Conservation (phyloP, 2,329 filamentous ascomycete species). For the Cladobotryum mycophilum region DNA sequence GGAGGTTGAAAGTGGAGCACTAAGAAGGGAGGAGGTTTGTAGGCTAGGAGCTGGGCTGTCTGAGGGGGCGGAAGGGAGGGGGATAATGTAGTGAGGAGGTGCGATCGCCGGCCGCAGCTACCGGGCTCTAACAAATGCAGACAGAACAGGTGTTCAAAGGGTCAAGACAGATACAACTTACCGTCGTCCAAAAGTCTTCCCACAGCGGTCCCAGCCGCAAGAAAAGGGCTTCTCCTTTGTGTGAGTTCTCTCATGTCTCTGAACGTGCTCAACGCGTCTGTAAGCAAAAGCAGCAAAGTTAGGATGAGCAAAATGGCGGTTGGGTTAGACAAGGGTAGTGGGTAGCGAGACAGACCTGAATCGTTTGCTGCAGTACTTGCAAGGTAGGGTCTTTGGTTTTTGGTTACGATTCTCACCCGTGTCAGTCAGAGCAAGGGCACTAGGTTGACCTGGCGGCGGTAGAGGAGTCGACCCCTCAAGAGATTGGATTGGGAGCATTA, state of each 20-base stretch:
- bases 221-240: slow-evolving; percentile 61
- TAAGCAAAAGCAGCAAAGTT: slow-evolving; percentile 5
- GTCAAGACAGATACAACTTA: slow-evolving; percentile 31
- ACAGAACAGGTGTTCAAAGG: no score
- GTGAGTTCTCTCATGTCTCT: slow-evolving; percentile 58
- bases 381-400: slow-evolving; percentile 56
- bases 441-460: slow-evolving; percentile 17
- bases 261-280: slow-evolving; percentile 59
- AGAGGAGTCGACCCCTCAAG: slow-evolving; percentile 40
- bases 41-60: background rate
- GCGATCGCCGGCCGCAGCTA: no score
- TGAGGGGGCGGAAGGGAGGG: background rate
- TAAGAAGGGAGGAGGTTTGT: background rate
- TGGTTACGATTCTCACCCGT: slow-evolving; percentile 47
- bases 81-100: slow-evolving; percentile 9
- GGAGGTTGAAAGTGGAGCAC: slow-evolving; percentile 3
- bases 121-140: no score
- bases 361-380: slow-evolving; percentile 57
- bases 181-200: slow-evolving; percentile 57
- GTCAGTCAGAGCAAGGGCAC: slow-evolving; percentile 32
- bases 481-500: slow-evolving; percentile 49
- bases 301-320: slow-evolving; percentile 16
- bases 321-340: background rate
- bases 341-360: slow-evolving; percentile 46
- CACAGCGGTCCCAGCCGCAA: slow-evolving; percentile 53